Evolutionary conservation across 2,329 filamentous ascomycete genomes (phyloP), one percentile per base, ranked within the genome.

Genomic region (Tolypocladium nubicola): DNA sequence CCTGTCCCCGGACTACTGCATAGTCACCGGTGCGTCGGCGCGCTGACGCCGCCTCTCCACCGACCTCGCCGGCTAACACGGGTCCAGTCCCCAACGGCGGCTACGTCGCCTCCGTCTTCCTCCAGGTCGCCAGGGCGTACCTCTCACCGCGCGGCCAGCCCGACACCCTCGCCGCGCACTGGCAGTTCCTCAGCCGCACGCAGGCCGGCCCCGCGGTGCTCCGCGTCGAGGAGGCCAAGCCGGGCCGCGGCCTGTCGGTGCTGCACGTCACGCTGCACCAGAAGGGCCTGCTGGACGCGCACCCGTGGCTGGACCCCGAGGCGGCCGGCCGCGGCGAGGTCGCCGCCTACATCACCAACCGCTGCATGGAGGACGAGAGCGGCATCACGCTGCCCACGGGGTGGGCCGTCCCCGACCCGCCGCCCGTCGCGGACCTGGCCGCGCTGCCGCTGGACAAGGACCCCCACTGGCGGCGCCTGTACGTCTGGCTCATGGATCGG

Each of bases 81-180:
- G 9, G 1, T 8, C 30, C 59, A 73, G 72, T 78, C 16, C 76
- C 76, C 2, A 75, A 79, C 57, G 76, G 76, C 58, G 76, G 76
- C 45, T 79, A 77, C 57, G 70, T 76, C 1, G 71, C 75, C 5
- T 68, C 71, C 19, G 68, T 73, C 53, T 68, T 79, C 53, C 64
- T 77, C 43, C 62, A 66, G 4, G 71, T 69, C 3, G 70, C 71
- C 9, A 65, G 61, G 14, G 58, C 61, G 3, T 73, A 77, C 57
- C 67, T 76, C 19, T 53, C 61, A 19, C 54, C 63, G 1, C 65
- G 65, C 2, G 61, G 65, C 21, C 75, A 76, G 47, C 66, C 70
- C 0, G 70, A 76, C 60, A 68, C 73, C 2, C 60, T 76, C 23
- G 67, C 71, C 1, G 69, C 70, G 0, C 71, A 76, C 55, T 73